phyloP scores from a whole-genome alignment of 2,329 filamentous ascomycete species.

The Lachnellula arida region DNA sequence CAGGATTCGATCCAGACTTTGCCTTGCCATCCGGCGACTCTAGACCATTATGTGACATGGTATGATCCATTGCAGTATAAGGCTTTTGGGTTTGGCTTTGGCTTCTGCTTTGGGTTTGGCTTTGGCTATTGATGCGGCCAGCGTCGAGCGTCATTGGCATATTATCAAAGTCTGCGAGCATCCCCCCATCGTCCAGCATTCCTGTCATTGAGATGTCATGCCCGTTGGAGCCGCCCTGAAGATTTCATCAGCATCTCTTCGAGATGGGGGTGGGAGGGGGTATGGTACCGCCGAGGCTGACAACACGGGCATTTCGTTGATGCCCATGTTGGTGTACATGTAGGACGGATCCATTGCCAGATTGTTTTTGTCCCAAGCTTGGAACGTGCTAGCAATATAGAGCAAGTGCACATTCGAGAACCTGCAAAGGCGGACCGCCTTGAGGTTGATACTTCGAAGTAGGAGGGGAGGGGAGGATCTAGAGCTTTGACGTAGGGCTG shows the following conservation, averaged over 20 bases:
- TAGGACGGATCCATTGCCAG: too few species aligned
- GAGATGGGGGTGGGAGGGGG: not conserved
- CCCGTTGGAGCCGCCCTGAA: conserved; percentile 12
- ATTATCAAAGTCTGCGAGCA: conserved; percentile 36
- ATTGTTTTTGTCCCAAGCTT: too few species aligned
- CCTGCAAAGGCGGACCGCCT: conserved; percentile 12
- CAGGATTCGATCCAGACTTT: conserved; percentile 5
- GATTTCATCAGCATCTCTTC: not conserved
- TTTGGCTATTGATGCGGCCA: conserved; percentile 23
- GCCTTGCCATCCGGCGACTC: conserved; percentile 14
- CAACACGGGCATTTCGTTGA: conserved; percentile 23
- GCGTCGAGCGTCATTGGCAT: conserved; percentile 43
- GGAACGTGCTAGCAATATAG: not conserved
- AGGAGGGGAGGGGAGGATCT: too few species aligned
- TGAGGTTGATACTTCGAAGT: too few species aligned
- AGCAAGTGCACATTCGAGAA: conserved; percentile 9
- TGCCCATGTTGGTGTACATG: conserved; percentile 7
- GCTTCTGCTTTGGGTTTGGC: conserved; percentile 9
- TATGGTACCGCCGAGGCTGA: conserved; percentile 27
- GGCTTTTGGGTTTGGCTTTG: too few species aligned
- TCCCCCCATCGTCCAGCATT: conserved; percentile 41
- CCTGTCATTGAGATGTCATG: conserved; percentile 30
- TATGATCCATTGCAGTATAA: conserved; percentile 26
- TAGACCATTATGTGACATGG: conserved; percentile 15
- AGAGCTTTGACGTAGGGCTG: too few species aligned